A percentile compares a stretch with the other conserved stretches of the same genome.
These are phyloP conservation scores for Dendrobium catenatum DNA, from an alignment of 106 monocot genomes.

Conservation along the genomic window DNA sequence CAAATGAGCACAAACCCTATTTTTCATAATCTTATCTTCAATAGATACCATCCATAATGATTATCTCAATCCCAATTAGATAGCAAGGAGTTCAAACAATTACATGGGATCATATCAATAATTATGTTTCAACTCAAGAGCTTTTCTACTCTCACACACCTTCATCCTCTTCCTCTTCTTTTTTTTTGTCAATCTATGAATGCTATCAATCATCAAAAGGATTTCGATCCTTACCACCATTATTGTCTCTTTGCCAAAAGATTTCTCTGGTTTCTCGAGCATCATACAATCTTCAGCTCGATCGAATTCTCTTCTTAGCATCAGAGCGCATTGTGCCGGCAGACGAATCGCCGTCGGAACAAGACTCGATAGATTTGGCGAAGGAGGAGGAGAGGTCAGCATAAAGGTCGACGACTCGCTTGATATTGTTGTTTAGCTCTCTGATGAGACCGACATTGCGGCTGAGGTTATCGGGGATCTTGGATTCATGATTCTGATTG, in stretches of 20 bases:
- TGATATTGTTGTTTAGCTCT: slow-evolving; percentile 16
- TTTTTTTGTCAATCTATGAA: too few species aligned
- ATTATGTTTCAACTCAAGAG: too few species aligned
- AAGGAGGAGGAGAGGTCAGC: slow-evolving; percentile 6
- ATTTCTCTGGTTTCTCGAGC: neutral
- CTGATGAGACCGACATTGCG: slow-evolving; percentile 10
- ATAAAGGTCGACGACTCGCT: slow-evolving; percentile 8
- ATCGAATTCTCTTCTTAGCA: slow-evolving; percentile 4
- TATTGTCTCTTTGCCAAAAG: neutral
- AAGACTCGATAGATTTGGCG: neutral
- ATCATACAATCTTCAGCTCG: neutral
- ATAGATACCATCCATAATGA: too few species aligned
- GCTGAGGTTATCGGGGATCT: slow-evolving; percentile 7
- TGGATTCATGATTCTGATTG: slow-evolving; percentile 15
- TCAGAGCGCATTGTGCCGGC: neutral
- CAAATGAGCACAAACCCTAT: too few species aligned
- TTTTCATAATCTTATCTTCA: too few species aligned
- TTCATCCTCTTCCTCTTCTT: neutral
- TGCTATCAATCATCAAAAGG: too few species aligned
- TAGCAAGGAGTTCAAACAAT: too few species aligned
- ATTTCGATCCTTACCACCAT: neutral
- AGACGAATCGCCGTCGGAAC: neutral
- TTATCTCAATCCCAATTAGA: too few species aligned
- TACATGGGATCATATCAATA: too few species aligned
- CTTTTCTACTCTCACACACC: too few species aligned